Evolutionary conservation across 2,329 filamentous ascomycete genomes (phyloP).

Genomic region (Monilinia aucupariae): DNA sequence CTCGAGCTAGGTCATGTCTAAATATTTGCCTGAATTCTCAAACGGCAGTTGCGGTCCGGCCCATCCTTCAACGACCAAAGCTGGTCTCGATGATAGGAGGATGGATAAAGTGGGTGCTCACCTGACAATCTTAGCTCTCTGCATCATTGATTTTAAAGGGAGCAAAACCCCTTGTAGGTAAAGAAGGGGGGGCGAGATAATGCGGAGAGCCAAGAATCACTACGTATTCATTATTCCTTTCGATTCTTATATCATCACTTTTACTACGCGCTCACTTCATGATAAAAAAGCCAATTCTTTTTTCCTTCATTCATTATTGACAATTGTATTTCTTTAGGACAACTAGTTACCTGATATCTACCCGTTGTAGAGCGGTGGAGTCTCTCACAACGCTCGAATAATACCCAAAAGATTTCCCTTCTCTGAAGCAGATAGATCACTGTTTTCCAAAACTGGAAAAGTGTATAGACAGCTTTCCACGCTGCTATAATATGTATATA

Average conservation of each 20-base stretch:
- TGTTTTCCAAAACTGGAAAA: neutral
- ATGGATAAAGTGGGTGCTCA: neutral
- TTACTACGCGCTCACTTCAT: too few species aligned
- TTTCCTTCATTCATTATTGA: too few species aligned
- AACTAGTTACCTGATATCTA: too few species aligned
- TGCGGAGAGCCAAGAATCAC: neutral
- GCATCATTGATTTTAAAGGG: neutral
- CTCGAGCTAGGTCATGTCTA: neutral
- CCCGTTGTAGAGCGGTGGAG: too few species aligned
- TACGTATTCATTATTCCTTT: too few species aligned
- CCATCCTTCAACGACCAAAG: neutral
- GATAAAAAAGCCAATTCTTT: too few species aligned
- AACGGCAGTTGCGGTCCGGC: conserved; percentile 10
- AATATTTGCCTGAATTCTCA: conserved; percentile 13
- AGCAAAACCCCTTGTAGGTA: neutral
- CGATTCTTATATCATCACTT: too few species aligned
- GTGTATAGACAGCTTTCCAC: neutral
- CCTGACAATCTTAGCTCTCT: neutral
- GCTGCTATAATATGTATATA: too few species aligned
- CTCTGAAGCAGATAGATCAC: neutral
- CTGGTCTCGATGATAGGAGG: neutral
- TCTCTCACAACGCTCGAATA: too few species aligned
- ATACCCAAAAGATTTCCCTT: too few species aligned
- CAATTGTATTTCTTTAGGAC: too few species aligned
- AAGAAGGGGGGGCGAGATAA: neutral